These are phyloP conservation scores for Penicillium sp. DNA, from an alignment of 2,329 filamentous ascomycete genomes.

Conservation along the genomic window DNA sequence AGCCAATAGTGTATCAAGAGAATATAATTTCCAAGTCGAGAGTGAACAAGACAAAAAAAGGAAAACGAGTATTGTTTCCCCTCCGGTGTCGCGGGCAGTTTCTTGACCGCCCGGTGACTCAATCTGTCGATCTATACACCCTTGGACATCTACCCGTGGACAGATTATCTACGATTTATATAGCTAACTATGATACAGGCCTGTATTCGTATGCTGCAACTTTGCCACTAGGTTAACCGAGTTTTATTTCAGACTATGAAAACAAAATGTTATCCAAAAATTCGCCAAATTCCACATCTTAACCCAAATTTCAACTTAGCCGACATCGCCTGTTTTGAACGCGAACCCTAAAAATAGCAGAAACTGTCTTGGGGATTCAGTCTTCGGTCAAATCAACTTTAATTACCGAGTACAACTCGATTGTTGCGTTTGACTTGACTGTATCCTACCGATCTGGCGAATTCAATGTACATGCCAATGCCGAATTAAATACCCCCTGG, in stretches of 20 bases:
- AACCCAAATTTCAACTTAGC: not conserved
- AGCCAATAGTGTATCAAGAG: not conserved
- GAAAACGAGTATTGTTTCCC: slow-evolving; percentile 18
- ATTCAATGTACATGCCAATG: not conserved
- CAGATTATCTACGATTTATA: not conserved
- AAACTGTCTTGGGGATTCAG: not conserved
- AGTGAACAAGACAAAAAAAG: slow-evolving; percentile 1
- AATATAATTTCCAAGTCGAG: not conserved
- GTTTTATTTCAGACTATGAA: not conserved
- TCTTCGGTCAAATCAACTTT: not conserved
- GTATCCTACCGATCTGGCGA: not conserved
- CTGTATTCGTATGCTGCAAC: not conserved
- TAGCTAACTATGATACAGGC: not conserved
- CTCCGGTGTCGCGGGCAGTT: slow-evolving; percentile 25
- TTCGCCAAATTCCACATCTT: not conserved
- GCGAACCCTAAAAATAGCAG: not conserved
- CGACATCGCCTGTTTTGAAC: not conserved
- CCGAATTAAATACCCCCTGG: not conserved
- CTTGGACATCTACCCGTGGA: not conserved
- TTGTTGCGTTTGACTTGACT: not conserved
- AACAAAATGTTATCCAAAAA: not conserved
- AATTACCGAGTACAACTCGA: not conserved
- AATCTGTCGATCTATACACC: slow-evolving; percentile 7
- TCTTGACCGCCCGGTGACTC: slow-evolving; percentile 24
- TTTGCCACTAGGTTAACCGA: not conserved